Evolutionary conservation across 345 rosid species (phyloP), one percentile per base, ranked within the genome.

Genomic region (Mallotus nudiflorus): DNA sequence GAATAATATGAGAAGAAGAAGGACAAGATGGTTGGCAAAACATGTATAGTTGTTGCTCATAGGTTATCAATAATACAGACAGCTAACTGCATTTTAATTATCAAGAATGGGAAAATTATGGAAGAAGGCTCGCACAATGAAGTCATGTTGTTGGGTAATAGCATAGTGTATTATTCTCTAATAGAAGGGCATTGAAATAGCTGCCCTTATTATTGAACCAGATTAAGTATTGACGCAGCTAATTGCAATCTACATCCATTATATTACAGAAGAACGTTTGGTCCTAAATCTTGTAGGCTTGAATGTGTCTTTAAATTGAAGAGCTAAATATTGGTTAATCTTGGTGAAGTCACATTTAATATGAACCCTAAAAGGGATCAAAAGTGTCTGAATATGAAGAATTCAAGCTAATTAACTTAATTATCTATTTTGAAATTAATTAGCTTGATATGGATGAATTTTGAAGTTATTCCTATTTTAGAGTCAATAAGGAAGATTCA

Each of bases 111-210:
- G 6, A 79, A 75, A 66, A 83, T 86, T 15, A 84, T 52, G 1
- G 90, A 88, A 73, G 82, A 78, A 77, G 93, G 89, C 1, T 73
- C 85, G 9, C 91, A 85, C 68, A 75, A 77, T 27, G 85, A 87
- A 70, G 79, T 87, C 22, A 27, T 83, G 48, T 77, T 86, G 15
- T 27, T 80, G 11, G 86, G 87, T 4, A 75, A 19, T 5, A 53
- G 55, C 0, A 88, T 89, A 37, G 79, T 81, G 14, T 87, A 82
- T 63, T 53, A 81, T 62, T 82, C 86, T 25, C 75, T 87, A 12
- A 71, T 79, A 35, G 77, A 79, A 70, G 71, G 69, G 24, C 85
- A 82, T 71, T 67, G 68, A 24, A 2, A 77, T 18, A 78, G 64
- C 76, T 81, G 77, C 9, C 74, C 78, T 55, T 73, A 63, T 58